Evolutionary conservation across 257 asterid genomes (phyloP).

Genomic region (Nicotiana sylvestris): DNA sequence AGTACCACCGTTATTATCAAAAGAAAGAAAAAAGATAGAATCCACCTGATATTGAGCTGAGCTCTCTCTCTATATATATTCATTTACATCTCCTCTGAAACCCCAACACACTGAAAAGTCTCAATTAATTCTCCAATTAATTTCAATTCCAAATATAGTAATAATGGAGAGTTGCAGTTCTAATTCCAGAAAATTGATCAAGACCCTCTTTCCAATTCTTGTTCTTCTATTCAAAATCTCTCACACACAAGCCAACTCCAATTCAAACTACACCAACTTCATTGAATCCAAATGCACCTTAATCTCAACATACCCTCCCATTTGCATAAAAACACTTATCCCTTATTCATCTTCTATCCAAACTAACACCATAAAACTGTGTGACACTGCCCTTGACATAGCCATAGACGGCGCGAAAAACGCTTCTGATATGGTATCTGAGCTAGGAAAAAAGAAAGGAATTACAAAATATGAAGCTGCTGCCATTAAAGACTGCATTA

Average conservation of each 20-base stretch:
- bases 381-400: constrained; percentile 48
- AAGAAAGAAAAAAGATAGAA: not conserved
- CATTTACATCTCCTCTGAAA: not conserved
- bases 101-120: not conserved
- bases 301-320: constrained; percentile 41
- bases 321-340: constrained; percentile 46
- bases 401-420: constrained; percentile 35
- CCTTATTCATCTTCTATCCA: constrained; percentile 49
- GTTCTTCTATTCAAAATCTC: not conserved
- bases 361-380: constrained; percentile 38
- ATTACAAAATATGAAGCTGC: constrained; percentile 22
- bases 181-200: not conserved
- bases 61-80: not conserved
- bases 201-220: not conserved
- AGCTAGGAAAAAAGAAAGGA: constrained; percentile 29
- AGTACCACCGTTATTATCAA: not conserved
- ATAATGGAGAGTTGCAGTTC: not conserved
- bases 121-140: not conserved
- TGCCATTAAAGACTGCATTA: constrained; percentile 54
- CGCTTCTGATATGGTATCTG: constrained; percentile 31
- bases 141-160: not conserved
- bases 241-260: not conserved
- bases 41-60: not conserved
- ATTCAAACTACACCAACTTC: constrained; percentile 26
- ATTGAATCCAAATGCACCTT: constrained; percentile 37